Evolutionary conservation across 495 filamentous ascomycete genomes (phyloP), one percentile per base, ranked within the genome.

Genomic region (Daldinia grandis): DNA sequence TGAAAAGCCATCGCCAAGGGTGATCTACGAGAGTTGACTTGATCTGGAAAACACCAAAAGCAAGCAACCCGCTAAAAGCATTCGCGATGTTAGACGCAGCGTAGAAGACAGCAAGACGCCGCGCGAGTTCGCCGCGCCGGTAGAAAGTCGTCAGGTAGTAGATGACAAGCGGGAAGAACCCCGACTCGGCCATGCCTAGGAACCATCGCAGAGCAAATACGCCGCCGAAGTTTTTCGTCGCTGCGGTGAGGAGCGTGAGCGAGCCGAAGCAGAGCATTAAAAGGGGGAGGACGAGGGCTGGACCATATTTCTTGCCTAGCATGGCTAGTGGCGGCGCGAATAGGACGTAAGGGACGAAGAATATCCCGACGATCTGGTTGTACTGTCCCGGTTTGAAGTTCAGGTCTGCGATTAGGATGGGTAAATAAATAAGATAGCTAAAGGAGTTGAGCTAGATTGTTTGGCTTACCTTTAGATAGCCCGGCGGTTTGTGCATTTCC

Each of bases 31-130:
- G 37, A 4, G 58, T 60, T 15, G 75, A 77, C 17, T 66, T 62
- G 73, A 93, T 93, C 59, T 89, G 91, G 77, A 94, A 93, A 3
- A 92, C 88, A 0, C 90, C 92, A 59, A 91, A 93, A 0, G 92
- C 88, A 19, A 95, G 82, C 1, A 94, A 81, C 6, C 91, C 92
- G 1, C 87, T 86, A 73, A 93, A 93, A 24, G 91, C 92, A 49
- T 86, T 88, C 27, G 91, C 92, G 53, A 94, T 90, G 62, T 87
- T 91, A 31, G 87, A 88, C 0, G 90, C 91, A 0, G 91, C 92
- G 74, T 93, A 94, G 82, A 94, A 94, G 71, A 94, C 83, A 37
- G 90, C 90, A 1, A 94, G 84, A 3, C 92, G 89, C 19, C 91
- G 82, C 5, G 91, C 92, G 8, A 94, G 82, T 73, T 94, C 91